Evolutionary conservation across 2,329 filamentous ascomycete species (phyloP), one percentile per base, ranked within the genome.

Genomic region (Fusarium sp.): DNA sequence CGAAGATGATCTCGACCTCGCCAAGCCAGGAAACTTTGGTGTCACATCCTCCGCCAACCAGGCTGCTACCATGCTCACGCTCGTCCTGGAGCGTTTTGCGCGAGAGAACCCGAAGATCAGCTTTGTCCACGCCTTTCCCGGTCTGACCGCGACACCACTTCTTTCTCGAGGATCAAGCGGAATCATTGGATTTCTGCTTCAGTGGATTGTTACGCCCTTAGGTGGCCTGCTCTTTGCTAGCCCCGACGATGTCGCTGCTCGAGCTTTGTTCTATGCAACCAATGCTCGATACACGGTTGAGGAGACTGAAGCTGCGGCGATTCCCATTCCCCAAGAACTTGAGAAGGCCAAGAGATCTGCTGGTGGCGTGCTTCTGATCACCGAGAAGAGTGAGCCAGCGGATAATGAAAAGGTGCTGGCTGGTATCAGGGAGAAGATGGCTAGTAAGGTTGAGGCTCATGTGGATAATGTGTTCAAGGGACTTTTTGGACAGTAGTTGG

Each of bases 61-160:
- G 22, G 76, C 84, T 15, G 83, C 83, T 45, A 83, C 82, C 18
- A 84, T 88, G 77, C 84, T 85, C 53, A 83, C 83, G 12, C 78
- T 89, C 2, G 72, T 77, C 0, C 73, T 85, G 32, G 86, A 87
- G 67, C 80, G 83, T n/a, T 77, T 88, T 11, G 83, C 86, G 0
- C 73, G 75, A 7, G 73, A 80, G 18, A 79, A 86, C 55, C 84
- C 84, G 0, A 76, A 76, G 1, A 74, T 82, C 30, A 75, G 75
- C 20, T 80, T 82, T 45, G 77, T 82, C 6, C 80, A 81, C 49
- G 74, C 75, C 1, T 80, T 73, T 12, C 80, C 80, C 0, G 79
- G 79, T 3, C 45, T 77, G 0, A 77, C 80, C 2, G 43, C 65
- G 2, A 77, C 75, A 2, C 62, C 71, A 0, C 22, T 63, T 0